phyloP scores from a whole-genome alignment of 225 moss, liverwort and hornwort species.

The Takakia lepidozioides region DNA sequence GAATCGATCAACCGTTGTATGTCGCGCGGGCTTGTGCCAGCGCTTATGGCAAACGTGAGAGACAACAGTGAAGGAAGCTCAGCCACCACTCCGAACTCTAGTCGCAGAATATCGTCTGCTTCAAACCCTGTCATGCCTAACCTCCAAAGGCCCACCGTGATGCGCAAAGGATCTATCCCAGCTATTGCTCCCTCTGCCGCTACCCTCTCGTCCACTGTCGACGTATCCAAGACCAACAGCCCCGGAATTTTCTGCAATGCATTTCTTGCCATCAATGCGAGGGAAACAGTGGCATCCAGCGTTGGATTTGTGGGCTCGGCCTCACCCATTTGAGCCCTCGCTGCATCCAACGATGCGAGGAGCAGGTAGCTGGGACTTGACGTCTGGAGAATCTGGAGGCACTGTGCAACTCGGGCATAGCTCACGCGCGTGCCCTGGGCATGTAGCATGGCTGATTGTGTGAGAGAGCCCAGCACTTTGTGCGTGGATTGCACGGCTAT shows the following conservation, averaged over 20 bases:
- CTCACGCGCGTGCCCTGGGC: constrained; percentile 39
- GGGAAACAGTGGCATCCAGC: constrained; percentile 43
- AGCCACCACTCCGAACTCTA: constrained; percentile 64
- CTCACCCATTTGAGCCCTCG: constrained; percentile 61
- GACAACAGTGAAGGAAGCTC: constrained; percentile 64
- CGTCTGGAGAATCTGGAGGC: constrained; percentile 83
- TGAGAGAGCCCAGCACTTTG: constrained; percentile 83
- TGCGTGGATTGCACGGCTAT: constrained; percentile 89
- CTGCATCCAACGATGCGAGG: constrained; percentile 82
- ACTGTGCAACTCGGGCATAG: constrained; percentile 32
- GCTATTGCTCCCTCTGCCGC: constrained; percentile 3
- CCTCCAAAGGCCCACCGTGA: constrained; percentile 77
- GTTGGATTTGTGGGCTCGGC: constrained; percentile 12
- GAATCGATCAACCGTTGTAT: constrained; percentile 47
- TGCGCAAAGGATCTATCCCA: constrained; percentile 67
- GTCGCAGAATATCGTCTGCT: constrained; percentile 69
- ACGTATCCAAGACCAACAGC: constrained; percentile 43
- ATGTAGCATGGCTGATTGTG: constrained; percentile 92
- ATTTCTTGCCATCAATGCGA: constrained; percentile 33
- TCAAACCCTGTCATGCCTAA: constrained; percentile 65
- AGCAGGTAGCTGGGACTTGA: constrained; percentile 92
- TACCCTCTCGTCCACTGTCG: constrained; percentile 20
- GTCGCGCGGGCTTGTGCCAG: constrained; percentile 55
- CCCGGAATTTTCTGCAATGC: constrained; percentile 35
- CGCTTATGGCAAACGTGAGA: constrained; percentile 69